Evolutionary conservation across 148 eudicot species (phyloP).

Genomic region (Chenopodium album): DNA sequence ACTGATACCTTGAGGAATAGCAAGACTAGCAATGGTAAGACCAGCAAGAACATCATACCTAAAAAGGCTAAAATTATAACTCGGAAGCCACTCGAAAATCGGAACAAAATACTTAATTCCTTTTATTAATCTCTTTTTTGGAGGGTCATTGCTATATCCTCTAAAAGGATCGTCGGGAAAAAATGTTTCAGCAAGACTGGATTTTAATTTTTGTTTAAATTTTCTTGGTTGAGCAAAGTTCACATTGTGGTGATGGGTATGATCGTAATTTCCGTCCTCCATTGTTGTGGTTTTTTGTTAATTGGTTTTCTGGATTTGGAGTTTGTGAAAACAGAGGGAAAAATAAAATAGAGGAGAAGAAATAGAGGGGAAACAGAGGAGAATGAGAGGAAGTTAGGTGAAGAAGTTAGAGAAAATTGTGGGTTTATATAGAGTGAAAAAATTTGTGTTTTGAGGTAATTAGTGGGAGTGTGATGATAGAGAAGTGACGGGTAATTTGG

Average conservation of each 20-base stretch:
- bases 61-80: constrained; percentile 42
- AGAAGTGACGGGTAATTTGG: background rate
- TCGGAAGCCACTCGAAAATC: constrained; percentile 67
- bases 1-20: constrained; percentile 96
- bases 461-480: constrained; percentile 4
- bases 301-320: background rate
- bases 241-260: constrained; percentile 29
- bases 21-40: constrained; percentile 87
- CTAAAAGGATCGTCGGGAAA: constrained; percentile 84
- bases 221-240: constrained; percentile 43
- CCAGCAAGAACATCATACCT: constrained; percentile 87
- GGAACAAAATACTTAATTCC: constrained; percentile 66
- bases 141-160: constrained; percentile 35
- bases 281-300: background rate
- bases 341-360: background rate
- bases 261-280: background rate
- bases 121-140: constrained; percentile 23
- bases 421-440: constrained; percentile 17
- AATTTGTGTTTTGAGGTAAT: background rate
- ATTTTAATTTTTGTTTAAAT: constrained; percentile 37
- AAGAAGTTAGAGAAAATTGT: background rate
- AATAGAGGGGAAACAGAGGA: background rate
- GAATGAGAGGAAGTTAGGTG: constrained; percentile 11
- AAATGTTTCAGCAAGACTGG: constrained; percentile 51
- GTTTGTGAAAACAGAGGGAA: background rate